A percentile compares a stretch with the other conserved stretches of the same genome.
These are phyloP conservation scores for Tillandsia leiboldiana DNA, from an alignment of 176 grass and related monocot genomes.

Conservation along the genomic window DNA sequence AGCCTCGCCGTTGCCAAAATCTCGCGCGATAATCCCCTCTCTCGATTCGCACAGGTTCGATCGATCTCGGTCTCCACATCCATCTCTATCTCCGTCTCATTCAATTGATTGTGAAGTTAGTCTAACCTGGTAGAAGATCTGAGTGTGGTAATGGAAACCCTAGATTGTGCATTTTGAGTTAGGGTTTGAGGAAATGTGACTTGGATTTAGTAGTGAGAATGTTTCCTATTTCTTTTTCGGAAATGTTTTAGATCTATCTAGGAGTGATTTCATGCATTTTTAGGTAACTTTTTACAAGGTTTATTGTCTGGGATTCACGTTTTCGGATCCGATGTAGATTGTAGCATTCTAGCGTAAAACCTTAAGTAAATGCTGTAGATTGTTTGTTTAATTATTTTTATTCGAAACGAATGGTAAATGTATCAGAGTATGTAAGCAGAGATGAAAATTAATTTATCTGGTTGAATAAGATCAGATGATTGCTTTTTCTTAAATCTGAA, in stretches of 20 bases:
- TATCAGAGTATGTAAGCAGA: too few relatives aligned
- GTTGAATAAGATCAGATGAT: too few relatives aligned
- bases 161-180: neutral
- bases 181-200: neutral
- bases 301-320: too few relatives aligned
- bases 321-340: too few relatives aligned
- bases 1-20: neutral
- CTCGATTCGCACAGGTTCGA: neutral
- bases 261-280: neutral
- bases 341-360: too few relatives aligned
- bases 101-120: neutral
- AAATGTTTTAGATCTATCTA: neutral
- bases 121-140: neutral
- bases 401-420: too few relatives aligned
- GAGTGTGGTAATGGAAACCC: neutral
- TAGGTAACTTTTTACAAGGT: neutral
- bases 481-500: too few relatives aligned
- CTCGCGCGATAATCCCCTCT: neutral
- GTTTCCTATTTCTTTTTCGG: neutral
- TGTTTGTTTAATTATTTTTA: too few relatives aligned
- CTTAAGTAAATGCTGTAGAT: too few relatives aligned
- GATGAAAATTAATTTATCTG: too few relatives aligned
- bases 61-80: neutral
- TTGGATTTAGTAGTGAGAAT: neutral
- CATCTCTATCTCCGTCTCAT: neutral